phyloP scores from a whole-genome alignment of 176 grass and related monocot species.

The Raddia distichophylla region DNA sequence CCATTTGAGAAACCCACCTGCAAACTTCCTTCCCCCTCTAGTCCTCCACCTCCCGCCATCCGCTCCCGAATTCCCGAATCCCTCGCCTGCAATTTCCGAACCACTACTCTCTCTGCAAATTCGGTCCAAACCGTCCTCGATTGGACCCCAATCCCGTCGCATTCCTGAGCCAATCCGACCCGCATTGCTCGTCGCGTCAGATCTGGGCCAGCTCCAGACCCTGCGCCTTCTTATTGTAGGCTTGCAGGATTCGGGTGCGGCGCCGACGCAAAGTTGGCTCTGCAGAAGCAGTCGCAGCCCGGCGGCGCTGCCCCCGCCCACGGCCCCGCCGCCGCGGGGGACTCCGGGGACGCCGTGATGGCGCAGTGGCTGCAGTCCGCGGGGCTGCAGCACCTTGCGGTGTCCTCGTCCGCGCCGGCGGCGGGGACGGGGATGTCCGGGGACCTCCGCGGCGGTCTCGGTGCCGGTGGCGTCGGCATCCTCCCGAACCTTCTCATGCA shows the following conservation, averaged over 20 bases:
- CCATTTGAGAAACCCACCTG: constrained; percentile 48
- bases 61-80: constrained; percentile 10
- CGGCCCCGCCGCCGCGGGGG: constrained; percentile 48
- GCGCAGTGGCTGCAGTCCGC: constrained; percentile 91
- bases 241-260: neutral
- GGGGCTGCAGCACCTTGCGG: constrained; percentile 85
- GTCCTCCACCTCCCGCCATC: neutral
- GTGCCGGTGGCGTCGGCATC: constrained; percentile 33
- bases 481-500: constrained; percentile 93
- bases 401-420: constrained; percentile 41
- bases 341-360: constrained; percentile 84
- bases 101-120: neutral
- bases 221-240: constrained; percentile 26
- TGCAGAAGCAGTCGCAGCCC: constrained; percentile 91
- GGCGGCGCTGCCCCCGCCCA: constrained; percentile 54
- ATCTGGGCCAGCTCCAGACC: constrained; percentile 57
- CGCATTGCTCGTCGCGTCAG: constrained; percentile 41
- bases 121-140: constrained; percentile 16
- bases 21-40: neutral
- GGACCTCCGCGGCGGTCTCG: constrained; percentile 37
- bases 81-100: neutral
- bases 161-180: neutral
- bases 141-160: constrained; percentile 39
- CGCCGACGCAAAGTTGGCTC: constrained; percentile 71
- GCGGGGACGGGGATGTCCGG: constrained; percentile 25